Percentiles rank a stretch among this genome's conserved stretches.
These are phyloP conservation scores for Brachypodium distachyon DNA, from an alignment of 202 grass and related monocot genomes.

Conservation along the genomic window DNA sequence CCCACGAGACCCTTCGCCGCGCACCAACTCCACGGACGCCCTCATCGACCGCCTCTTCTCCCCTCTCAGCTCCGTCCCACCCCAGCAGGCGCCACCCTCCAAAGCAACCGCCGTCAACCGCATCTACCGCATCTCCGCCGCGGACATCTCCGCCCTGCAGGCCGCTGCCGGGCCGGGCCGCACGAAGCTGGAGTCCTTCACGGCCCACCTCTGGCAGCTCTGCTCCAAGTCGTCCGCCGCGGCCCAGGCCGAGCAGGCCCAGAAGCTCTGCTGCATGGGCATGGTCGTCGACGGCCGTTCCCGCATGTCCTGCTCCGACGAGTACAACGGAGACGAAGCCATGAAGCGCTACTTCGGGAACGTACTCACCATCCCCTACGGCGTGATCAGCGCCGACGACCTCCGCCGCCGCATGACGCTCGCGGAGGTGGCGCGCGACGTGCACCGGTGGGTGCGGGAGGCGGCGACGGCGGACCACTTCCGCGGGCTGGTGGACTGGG, in stretches of 20 bases:
- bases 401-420: constrained; percentile 29
- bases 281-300: constrained; percentile 62
- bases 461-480: constrained; percentile 56
- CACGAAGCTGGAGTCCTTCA: constrained; percentile 79
- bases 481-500: constrained; percentile 54
- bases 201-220: constrained; percentile 65
- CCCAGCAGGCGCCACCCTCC: neutral
- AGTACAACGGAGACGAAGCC: too few species aligned
- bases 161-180: constrained; percentile 14
- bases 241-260: neutral
- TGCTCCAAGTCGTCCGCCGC: constrained; percentile 24
- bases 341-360: constrained; percentile 80
- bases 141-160: constrained; percentile 39
- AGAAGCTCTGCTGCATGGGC: constrained; percentile 62
- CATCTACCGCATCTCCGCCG: constrained; percentile 49
- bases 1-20: constrained; percentile 26
- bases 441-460: constrained; percentile 54
- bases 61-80: constrained; percentile 22
- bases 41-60: constrained; percentile 32
- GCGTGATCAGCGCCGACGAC: constrained; percentile 9
- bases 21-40: constrained; percentile 11
- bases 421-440: constrained; percentile 45
- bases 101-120: constrained; percentile 33
- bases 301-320: constrained; percentile 18
- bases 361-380: constrained; percentile 61